Conservation (phyloP, 192 early-diverging fungal species). For the Coemansia sp. region DNA sequence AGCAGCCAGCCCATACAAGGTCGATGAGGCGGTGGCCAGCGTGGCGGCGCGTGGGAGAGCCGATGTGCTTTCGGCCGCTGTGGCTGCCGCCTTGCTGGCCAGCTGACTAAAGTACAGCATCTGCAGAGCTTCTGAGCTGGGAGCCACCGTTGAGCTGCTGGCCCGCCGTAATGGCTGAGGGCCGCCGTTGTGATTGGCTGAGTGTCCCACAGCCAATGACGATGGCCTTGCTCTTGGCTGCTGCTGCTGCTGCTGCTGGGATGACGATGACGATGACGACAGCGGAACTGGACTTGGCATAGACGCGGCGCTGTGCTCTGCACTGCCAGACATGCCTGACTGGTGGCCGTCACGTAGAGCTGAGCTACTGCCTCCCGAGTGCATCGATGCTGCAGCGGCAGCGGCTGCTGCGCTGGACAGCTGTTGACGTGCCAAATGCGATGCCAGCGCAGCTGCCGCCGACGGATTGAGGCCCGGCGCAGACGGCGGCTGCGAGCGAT, state of each 20-base stretch:
- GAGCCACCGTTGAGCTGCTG: background rate
- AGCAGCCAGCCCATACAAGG: slow-evolving; percentile 19
- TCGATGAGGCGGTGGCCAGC: slow-evolving; percentile 7
- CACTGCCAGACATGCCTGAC: too few species aligned
- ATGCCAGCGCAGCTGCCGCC: slow-evolving; percentile 24
- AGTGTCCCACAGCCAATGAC: slow-evolving; percentile 1
- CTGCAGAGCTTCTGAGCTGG: slow-evolving; percentile 37
- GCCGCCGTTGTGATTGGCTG: background rate
- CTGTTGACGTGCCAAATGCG: slow-evolving; percentile 38
- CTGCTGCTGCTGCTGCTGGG: slow-evolving; percentile 10
- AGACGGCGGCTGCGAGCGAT: slow-evolving; percentile 3
- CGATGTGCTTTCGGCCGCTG: slow-evolving; percentile 12
- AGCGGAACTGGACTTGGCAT: too few species aligned
- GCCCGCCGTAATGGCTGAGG: slow-evolving; percentile 10
- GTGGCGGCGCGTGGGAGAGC: slow-evolving; percentile 17
- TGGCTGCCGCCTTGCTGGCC: slow-evolving; percentile 33
- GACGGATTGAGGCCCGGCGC: slow-evolving; percentile 24
- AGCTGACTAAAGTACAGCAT: slow-evolving; percentile 51
- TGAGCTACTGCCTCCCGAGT: background rate
- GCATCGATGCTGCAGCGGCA: slow-evolving; percentile 5
- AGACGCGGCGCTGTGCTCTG: too few species aligned
- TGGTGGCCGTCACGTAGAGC: too few species aligned
- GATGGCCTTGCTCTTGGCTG: background rate
- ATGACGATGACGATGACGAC: too few species aligned
- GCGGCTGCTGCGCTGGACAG: slow-evolving; percentile 12